Percentiles rank a stretch among this genome's conserved stretches.
phyloP scores from a whole-genome alignment of 2,329 filamentous ascomycete species.

The Pseudocercospora eumusae region DNA sequence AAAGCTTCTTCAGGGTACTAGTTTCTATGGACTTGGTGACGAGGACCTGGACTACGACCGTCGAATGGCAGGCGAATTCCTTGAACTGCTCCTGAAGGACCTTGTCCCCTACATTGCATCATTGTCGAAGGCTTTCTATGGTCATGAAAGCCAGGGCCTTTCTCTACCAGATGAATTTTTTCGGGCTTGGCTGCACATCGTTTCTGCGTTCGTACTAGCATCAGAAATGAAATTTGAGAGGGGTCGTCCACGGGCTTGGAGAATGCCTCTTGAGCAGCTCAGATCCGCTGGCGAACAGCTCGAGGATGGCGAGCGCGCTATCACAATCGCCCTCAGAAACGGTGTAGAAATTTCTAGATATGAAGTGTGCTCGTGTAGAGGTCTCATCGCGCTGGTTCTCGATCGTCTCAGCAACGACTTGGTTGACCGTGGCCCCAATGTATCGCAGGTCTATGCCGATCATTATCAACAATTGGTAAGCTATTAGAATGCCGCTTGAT shows the following conservation, averaged over 20 bases:
- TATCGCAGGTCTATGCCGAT: slow-evolving; percentile 18
- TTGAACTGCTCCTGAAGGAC: slow-evolving; percentile 4
- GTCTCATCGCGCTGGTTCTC: slow-evolving; percentile 18
- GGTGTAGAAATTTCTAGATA: slow-evolving; percentile 13
- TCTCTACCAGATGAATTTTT: slow-evolving; percentile 16
- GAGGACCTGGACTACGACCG: neutral
- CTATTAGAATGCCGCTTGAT: neutral
- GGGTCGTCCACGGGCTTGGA: neutral
- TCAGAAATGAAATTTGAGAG: neutral
- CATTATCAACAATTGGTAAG: slow-evolving; percentile 16
- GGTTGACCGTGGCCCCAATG: slow-evolving; percentile 11
- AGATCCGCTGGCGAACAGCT: slow-evolving; percentile 4
- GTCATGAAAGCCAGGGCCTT: neutral
- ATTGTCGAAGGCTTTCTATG: slow-evolving; percentile 12
- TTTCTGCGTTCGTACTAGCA: slow-evolving; percentile 15
- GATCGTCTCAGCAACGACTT: slow-evolving; percentile 18
- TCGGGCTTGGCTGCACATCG: slow-evolving; percentile 20
- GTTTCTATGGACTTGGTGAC: slow-evolving; percentile 5
- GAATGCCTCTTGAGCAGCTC: slow-evolving; percentile 1
- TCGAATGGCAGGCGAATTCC: slow-evolving; percentile 7
- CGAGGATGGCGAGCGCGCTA: slow-evolving; percentile 7
- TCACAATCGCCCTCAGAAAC: slow-evolving; percentile 12
- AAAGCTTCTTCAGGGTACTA: slow-evolving; percentile 1
- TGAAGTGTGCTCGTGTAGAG: slow-evolving; percentile 20
- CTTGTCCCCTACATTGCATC: slow-evolving; percentile 9